These are phyloP conservation scores for Trapa incisa DNA, from an alignment of 345 rosid species.

Conservation along the genomic window DNA sequence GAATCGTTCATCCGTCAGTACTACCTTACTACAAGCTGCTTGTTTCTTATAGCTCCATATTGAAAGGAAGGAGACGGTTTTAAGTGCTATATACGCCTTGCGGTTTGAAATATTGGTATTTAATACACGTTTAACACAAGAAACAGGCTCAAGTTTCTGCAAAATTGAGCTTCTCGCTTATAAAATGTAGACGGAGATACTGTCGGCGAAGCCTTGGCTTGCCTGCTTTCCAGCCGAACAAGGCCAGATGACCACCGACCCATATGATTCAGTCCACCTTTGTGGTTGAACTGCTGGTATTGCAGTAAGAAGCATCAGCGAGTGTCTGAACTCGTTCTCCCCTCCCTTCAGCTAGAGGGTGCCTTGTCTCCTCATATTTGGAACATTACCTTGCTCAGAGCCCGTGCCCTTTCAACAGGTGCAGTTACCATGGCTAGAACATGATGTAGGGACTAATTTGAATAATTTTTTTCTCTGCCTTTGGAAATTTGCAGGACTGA, in stretches of 20 bases:
- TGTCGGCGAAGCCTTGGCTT: too few species aligned
- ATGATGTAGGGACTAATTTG: neutral
- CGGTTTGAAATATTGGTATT: too few species aligned
- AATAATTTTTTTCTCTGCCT: neutral
- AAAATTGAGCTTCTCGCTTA: too few species aligned
- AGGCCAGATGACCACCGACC: conserved; percentile 5
- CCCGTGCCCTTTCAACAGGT: neutral
- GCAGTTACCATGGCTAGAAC: neutral
- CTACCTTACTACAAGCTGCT: too few species aligned
- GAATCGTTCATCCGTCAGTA: too few species aligned
- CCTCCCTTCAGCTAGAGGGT: neutral
- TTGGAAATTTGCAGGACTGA: neutral
- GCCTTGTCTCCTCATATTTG: conserved; percentile 8
- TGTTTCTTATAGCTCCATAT: too few species aligned
- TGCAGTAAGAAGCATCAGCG: conserved; percentile 6
- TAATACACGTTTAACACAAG: too few species aligned
- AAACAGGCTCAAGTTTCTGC: too few species aligned
- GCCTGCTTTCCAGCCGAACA: too few species aligned
- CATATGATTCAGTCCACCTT: conserved; percentile 8
- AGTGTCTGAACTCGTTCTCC: conserved; percentile 3
- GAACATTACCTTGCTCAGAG: neutral
- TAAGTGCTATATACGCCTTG: too few species aligned
- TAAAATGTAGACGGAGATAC: too few species aligned
- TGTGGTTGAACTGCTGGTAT: conserved; percentile 8
- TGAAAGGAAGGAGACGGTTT: too few species aligned